phyloP scores from a whole-genome alignment of 2,329 filamentous ascomycete species.

The Phyllosticta citriasiana region DNA sequence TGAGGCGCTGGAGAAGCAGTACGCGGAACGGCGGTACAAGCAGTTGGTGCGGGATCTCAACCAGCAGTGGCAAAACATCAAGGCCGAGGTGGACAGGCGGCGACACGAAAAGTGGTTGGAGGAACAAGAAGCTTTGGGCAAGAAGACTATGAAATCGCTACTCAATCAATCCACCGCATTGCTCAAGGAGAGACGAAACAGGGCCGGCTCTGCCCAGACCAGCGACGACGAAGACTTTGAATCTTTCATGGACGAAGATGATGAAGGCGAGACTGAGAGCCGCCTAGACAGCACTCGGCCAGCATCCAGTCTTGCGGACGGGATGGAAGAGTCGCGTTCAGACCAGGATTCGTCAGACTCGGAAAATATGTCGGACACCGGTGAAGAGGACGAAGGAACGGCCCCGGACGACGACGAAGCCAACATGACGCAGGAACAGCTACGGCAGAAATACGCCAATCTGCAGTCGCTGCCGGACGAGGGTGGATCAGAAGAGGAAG shows the following conservation, averaged over 20 bases:
- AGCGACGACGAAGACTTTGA: slow-evolving; percentile 23
- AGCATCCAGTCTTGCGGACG: slow-evolving; percentile 11
- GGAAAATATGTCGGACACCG: slow-evolving; percentile 10
- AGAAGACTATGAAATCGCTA: slow-evolving; percentile 61
- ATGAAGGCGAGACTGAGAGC: slow-evolving; percentile 35
- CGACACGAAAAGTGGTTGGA: slow-evolving; percentile 50
- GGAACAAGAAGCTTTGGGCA: slow-evolving; percentile 45
- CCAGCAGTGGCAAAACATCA: slow-evolving; percentile 50
- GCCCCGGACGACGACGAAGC: slow-evolving; percentile 45
- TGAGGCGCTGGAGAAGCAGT: slow-evolving; percentile 62
- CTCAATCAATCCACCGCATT: slow-evolving; percentile 55
- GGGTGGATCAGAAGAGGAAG: slow-evolving; percentile 21
- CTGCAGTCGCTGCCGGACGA: slow-evolving; percentile 38
- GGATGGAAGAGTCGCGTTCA: slow-evolving; percentile 1
- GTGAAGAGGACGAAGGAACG: slow-evolving; percentile 34
- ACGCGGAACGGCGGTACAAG: slow-evolving; percentile 59
- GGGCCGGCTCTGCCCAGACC: slow-evolving; percentile 18
- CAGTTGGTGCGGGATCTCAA: slow-evolving; percentile 57
- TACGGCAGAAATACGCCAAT: slow-evolving; percentile 58
- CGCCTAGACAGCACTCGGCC: slow-evolving; percentile 9
- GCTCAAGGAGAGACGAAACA: slow-evolving; percentile 23
- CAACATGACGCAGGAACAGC: slow-evolving; percentile 57
- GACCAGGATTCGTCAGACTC: background rate
- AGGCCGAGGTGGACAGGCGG: slow-evolving; percentile 46
- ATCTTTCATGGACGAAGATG: slow-evolving; percentile 29